phyloP scores from a whole-genome alignment of 2,329 filamentous ascomycete genomes.

The Cryphonectria nitschkei region DNA sequence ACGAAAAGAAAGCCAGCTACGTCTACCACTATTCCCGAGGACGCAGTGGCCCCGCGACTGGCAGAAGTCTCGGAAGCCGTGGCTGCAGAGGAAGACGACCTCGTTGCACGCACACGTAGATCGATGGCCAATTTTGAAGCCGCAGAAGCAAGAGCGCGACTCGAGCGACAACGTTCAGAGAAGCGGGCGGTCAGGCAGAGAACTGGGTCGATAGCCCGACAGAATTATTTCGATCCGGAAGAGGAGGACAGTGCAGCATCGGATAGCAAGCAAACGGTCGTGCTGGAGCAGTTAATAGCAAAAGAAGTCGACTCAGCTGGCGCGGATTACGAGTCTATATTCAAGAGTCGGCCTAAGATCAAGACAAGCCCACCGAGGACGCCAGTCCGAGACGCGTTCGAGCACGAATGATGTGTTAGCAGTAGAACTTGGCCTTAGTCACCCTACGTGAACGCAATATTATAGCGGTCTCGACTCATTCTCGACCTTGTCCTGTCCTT shows the following conservation, averaged over 20 bases:
- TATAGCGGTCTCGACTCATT: background rate
- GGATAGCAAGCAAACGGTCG: slow-evolving; percentile 47
- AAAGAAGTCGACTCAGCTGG: slow-evolving; percentile 49
- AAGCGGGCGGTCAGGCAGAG: slow-evolving; percentile 47
- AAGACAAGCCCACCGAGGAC: slow-evolving; percentile 71
- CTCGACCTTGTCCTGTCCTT: background rate
- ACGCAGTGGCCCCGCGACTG: background rate
- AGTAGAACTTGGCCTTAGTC: background rate
- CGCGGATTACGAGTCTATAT: slow-evolving; percentile 76
- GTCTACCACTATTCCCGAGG: background rate
- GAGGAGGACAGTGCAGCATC: slow-evolving; percentile 46
- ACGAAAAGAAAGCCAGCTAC: slow-evolving; percentile 31
- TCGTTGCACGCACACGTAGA: slow-evolving; percentile 60
- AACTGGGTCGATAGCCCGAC: slow-evolving; percentile 42
- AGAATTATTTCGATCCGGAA: slow-evolving; percentile 50
- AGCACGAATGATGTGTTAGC: slow-evolving; percentile 12
- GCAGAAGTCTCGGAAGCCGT: slow-evolving; percentile 41
- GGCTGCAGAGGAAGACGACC: slow-evolving; percentile 47
- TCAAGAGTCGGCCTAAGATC: slow-evolving; percentile 81
- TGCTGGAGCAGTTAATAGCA: slow-evolving; percentile 71
- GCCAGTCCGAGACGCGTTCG: slow-evolving; percentile 42
- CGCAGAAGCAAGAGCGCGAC: slow-evolving; percentile 61
- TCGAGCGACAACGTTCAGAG: slow-evolving; percentile 58
- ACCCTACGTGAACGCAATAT: background rate
- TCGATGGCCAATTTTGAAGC: slow-evolving; percentile 68